Evolutionary conservation across 305 asterid genomes (phyloP).

Genomic region (Fraxinus platypoda): DNA sequence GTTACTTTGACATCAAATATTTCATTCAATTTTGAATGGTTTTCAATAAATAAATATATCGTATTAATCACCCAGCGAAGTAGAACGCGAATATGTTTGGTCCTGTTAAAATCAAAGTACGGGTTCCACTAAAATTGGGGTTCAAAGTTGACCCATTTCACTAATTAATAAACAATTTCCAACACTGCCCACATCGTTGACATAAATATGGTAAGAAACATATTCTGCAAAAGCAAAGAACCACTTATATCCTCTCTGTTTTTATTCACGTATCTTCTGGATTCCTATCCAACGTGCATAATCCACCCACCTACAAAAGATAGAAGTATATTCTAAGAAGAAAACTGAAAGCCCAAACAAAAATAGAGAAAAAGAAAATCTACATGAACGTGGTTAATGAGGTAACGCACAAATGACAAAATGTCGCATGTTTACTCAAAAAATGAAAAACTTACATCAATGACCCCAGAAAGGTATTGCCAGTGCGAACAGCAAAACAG

Average conservation of each 20-base stretch:
- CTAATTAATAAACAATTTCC: too few relatives aligned
- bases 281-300: slow-evolving; percentile 85
- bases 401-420: not conserved
- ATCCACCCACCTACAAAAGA: slow-evolving; percentile 85
- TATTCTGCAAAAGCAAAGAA: not conserved
- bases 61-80: too few relatives aligned
- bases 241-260: slow-evolving; percentile 7
- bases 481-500: slow-evolving; percentile 87
- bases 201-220: not conserved
- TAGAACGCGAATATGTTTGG: too few relatives aligned
- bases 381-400: not conserved
- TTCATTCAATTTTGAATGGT: too few relatives aligned
- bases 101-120: too few relatives aligned
- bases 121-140: too few relatives aligned
- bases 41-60: too few relatives aligned
- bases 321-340: not conserved
- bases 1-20: too few relatives aligned
- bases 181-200: not conserved
- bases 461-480: slow-evolving; percentile 93
- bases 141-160: too few relatives aligned
- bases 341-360: not conserved
- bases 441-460: slow-evolving; percentile 53
- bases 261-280: slow-evolving; percentile 62
- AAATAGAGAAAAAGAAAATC: not conserved
- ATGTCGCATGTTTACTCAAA: not conserved